phyloP scores from a whole-genome alignment of 306 rosid species.

The Ochetophila trinervis region DNA sequence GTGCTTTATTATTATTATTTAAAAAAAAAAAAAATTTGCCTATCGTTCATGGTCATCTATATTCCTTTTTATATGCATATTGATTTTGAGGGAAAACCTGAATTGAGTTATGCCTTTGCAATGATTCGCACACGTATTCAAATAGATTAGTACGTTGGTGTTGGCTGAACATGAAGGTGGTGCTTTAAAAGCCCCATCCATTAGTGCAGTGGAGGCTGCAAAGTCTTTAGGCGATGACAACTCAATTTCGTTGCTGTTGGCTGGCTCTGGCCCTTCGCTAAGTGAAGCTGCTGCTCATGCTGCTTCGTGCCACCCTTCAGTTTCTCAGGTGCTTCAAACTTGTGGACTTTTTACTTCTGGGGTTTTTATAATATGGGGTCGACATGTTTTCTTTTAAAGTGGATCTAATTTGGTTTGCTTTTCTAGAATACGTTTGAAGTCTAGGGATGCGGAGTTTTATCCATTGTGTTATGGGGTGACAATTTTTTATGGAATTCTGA shows the following conservation, averaged over 20 bases:
- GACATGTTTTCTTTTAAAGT: not conserved
- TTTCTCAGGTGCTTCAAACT: conserved; percentile 54
- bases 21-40: too few relatives aligned
- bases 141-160: conserved; percentile 73
- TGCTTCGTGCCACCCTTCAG: conserved; percentile 65
- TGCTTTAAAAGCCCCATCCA: conserved; percentile 53
- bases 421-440: not conserved
- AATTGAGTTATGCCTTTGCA: not conserved
- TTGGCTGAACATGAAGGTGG: conserved; percentile 83
- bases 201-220: conserved; percentile 77
- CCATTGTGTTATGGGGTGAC: not conserved
- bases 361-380: not conserved
- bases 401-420: not conserved
- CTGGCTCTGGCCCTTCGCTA: conserved; percentile 80
- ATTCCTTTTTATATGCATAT: too few relatives aligned
- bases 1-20: too few relatives aligned
- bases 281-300: conserved; percentile 74
- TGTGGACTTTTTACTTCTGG: not conserved
- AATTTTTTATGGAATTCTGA: conserved; percentile 9
- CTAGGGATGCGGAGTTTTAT: not conserved
- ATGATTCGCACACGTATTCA: not conserved
- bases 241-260: conserved; percentile 67
- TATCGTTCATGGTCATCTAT: too few relatives aligned
- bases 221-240: conserved; percentile 46
- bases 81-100: not conserved